Base-by-base conservation (phyloP, 225 moss, liverwort and hornwort species). In the Ulota crispa region DNA sequence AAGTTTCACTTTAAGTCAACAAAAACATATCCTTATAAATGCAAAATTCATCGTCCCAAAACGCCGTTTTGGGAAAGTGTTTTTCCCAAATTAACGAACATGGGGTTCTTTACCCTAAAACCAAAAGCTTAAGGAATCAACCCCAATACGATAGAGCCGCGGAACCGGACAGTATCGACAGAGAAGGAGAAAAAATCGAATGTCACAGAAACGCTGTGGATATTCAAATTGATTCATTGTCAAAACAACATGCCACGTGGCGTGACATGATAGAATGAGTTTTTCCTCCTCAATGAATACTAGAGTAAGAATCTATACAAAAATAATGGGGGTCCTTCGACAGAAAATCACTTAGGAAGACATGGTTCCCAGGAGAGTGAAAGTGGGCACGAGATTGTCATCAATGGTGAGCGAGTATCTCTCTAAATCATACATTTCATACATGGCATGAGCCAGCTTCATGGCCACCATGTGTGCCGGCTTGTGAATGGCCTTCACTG, bases 381-480 rank as follows among this genome's bases (percentile, higher is more conserved):
- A 90, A 18, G 82, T 82, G 43, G 90, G 90, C 64, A 88, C 82
- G 64, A 85, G 76, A 76, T 88, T 77, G 9, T 78, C 64, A 53
- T 87, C 86, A 52, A 91, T 77, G 55, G 68, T 83, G 78, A 96
- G 90, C 59, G 92, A 92, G 83, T 94, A 96, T 37, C 92, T 83
- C 84, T 94, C 94, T 52, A 96, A 79, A 1, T 45, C 82, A 75
- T 94, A 96, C 26, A 75, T 72, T 2, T 96, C 92, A 72, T 89
- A 96, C 96, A 96, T 96, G 27, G 81, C 70, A 21, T 81, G 21
- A 18, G 91, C 87, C 63, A 96, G 88, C 72, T 86, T 77, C 88
- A 91, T 91, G 21, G 96, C 96, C 55, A 85, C 87, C 0, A 72
- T 37, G 72, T 96, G 96, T 24, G 94, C 93, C 8, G 94, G 94